Evolutionary conservation across 1,284 basidiomycete species (phyloP), one percentile per base, ranked within the genome.

Genomic region (Tausonia pullulans): DNA sequence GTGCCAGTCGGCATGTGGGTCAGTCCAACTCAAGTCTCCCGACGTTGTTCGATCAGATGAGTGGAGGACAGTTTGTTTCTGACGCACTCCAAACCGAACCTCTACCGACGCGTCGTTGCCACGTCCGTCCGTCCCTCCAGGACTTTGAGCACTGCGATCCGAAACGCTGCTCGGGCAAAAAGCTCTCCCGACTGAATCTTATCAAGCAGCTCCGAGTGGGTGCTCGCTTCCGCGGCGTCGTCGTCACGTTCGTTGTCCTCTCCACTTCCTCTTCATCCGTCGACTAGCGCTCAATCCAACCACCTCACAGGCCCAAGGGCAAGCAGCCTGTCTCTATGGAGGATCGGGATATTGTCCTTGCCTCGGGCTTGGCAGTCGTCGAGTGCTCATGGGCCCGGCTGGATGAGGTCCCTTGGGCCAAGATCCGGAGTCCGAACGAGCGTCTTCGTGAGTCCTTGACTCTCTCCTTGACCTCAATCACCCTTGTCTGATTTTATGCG

Each of bases 101-200:
- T 58, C 14, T 39, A 27, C 39, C 44, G 43, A 16, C 45, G n/a
- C 48, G 14, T 62, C 52, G 5, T 16, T 39, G 11, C 39, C n/a
- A 44, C 11, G 9, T 9, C 49, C 13, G 27, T 27, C 14, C 8
- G 11, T 58, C 52, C 9, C 61, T 52, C 39, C 63, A 92, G 90
- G 95, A 98, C 74, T 97, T 98, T 75, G 87, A 91, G 73, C 95
- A 98, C 74, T 98, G 95, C 74, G 94, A 98, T 75, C 94, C 95
- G 0, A 85, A 85, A 61, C 84, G 91, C 49, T 98, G 95, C 72
- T 94, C 90, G 7, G 95, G 95, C 10, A 97, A 97, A 79, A 95
- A 93, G 74, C 83, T 98, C 0, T 80, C 90, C 0, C 81, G 95
- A 4, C 81, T 93, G 27, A 90, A 90, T 0, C 79, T 98, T 46